These are phyloP conservation scores for Pleurotus tuber-regium DNA, from an alignment of 768 basidiomycete species.

Conservation along the genomic window DNA sequence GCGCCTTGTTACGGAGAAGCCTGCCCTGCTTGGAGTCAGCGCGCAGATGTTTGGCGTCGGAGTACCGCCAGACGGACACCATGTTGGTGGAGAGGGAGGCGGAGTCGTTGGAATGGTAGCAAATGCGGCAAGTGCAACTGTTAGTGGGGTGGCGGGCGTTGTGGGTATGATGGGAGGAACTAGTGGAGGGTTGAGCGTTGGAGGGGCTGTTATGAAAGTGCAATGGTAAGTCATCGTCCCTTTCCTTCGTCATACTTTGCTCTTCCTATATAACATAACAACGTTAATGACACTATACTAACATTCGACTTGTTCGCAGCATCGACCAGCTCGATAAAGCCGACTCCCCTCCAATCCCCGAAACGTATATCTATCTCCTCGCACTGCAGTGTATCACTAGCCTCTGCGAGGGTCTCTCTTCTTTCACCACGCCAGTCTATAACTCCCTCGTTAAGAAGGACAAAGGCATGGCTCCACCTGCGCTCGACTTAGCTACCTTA, in stretches of 20 bases:
- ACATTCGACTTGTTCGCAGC: conserved; percentile 36
- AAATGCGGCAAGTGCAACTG: too few relatives aligned
- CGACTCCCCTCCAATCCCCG: conserved; percentile 90
- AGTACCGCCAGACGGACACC: conserved; percentile 25
- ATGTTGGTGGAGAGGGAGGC: conserved; percentile 51
- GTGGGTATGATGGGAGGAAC: conserved; percentile 42
- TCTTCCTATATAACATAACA: too few relatives aligned
- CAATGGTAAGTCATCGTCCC: conserved; percentile 64
- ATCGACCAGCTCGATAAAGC: conserved; percentile 99
- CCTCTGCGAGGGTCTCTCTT: conserved; percentile 82
- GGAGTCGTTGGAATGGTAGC: conserved; percentile 82
- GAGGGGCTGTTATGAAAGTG: conserved; percentile 79
- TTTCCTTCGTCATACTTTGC: too few relatives aligned
- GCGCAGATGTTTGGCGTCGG: conserved; percentile 84
- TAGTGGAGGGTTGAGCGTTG: conserved; percentile 67
- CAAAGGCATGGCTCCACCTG: conserved; percentile 65
- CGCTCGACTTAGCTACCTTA: conserved; percentile 60
- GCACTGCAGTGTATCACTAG: conserved; percentile 86
- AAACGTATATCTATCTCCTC: conserved; percentile 90
- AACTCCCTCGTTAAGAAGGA: conserved; percentile 67
- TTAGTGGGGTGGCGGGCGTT: conserved; percentile 85
- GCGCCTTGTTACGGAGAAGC: conserved; percentile 86
- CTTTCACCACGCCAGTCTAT: conserved; percentile 75
- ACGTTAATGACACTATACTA: too few relatives aligned
- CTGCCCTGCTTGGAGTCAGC: conserved; percentile 74